A percentile compares a stretch with the other conserved stretches of the same genome.
Conservation (phyloP, 2,329 filamentous ascomycete species). For the Stagonosporopsis rhizophila region DNA sequence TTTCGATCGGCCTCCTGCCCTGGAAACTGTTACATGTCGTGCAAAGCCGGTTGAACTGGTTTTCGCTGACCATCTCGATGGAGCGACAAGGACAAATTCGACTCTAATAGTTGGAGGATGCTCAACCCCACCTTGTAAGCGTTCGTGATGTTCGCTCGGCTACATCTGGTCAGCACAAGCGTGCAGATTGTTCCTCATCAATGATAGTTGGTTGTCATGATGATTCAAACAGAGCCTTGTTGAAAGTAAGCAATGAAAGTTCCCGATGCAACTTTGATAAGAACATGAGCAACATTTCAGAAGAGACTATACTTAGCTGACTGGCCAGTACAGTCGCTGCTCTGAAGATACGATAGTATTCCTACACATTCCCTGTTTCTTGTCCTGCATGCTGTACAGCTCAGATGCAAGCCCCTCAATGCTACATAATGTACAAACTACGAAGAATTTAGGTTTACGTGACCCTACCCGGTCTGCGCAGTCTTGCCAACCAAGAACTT, state of each 20-base stretch:
- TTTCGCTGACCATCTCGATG: too few relatives aligned
- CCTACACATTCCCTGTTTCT: not conserved
- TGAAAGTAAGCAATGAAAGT: not conserved
- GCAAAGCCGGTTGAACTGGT: too few relatives aligned
- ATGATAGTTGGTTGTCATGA: too few relatives aligned
- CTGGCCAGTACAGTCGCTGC: not conserved
- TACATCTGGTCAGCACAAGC: too few relatives aligned
- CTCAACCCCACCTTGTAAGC: too few relatives aligned
- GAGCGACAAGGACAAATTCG: too few relatives aligned
- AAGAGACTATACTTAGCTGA: not conserved
- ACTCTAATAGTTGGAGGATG: too few relatives aligned
- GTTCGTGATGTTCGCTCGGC: too few relatives aligned
- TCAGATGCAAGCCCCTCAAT: not conserved
- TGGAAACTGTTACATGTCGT: too few relatives aligned
- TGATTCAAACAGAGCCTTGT: not conserved
- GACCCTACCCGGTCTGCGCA: not conserved
- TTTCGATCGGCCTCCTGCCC: too few relatives aligned
- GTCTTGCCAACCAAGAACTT: constrained; percentile 3
- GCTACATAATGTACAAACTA: constrained; percentile 7
- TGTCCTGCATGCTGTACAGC: not conserved
- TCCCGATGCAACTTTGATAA: not conserved
- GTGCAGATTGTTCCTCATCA: too few relatives aligned
- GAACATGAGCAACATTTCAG: not conserved
- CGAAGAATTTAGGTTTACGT: too few relatives aligned
- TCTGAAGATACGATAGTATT: not conserved